Base-by-base conservation (phyloP, 768 basidiomycete species). In the Royoungia palumana region DNA sequence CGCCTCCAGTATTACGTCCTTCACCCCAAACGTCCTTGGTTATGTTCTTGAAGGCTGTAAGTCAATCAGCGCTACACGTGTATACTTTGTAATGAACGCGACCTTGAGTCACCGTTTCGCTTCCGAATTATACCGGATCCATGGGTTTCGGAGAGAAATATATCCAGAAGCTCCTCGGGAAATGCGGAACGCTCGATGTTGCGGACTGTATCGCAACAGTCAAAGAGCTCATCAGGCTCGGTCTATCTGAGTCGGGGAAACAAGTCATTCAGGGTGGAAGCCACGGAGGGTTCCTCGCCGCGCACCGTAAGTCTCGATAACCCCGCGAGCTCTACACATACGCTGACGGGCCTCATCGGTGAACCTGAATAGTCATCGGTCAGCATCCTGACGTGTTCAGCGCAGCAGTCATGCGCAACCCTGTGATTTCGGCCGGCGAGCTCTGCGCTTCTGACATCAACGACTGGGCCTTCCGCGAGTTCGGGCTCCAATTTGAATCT, bases 121-220 rank as follows among this genome's bases (percentile, higher is more conserved):
- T 77, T 11, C 79, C 80, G 0, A 86, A 86, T 61, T 88, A 88
- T 59, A 82, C 79, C 0, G 87, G 87, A 0, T 82, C 82, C 1
- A 64, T 75, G 27, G 87, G 87, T 4, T 87, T 72, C 47, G 86
- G 86, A 0, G 79, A 88, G 51, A 70, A 63, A n/a, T 74, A 73
- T n/a, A 69, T 87, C 28, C 75, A 73, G 41, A 67, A 66, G 3
- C 65, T 89, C 12, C 51, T 82, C 0, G 85, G 84, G 0, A 67
- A 73, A 34, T 83, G 84, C 27, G 87, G 87, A 12, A 67, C 72
- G 1, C 72, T 85, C 9, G 87, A 88, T 51, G 81, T 89, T 13
- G 71, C 74, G 35, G 85, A 87, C 43, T 84, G 82, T 50, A 75
- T 83, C 16, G 77, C 74, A 7, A 73, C 81, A 2, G 73, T 76